phyloP scores from a whole-genome alignment of 768 basidiomycete species.

The Suillus tomentosus region DNA sequence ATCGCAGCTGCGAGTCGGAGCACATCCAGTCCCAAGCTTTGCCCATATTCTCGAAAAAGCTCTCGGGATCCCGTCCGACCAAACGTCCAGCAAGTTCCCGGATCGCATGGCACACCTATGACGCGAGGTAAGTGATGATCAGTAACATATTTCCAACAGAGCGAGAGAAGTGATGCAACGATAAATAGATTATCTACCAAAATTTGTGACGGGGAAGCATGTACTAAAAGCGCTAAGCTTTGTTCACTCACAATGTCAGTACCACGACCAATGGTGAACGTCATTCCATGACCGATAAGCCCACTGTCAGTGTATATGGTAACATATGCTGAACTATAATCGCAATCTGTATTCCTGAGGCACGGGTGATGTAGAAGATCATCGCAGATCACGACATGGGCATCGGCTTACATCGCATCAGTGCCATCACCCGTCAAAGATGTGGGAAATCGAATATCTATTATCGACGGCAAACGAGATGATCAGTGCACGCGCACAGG shows the following conservation, averaged over 20 bases:
- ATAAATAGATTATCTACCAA: not conserved
- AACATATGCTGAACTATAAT: conserved; percentile 94
- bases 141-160: not conserved
- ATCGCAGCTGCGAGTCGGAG: conserved; percentile 88
- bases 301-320: conserved; percentile 69
- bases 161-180: not conserved
- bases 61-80: conserved; percentile 78
- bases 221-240: not conserved
- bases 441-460: conserved; percentile 92
- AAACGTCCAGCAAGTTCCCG: conserved; percentile 78
- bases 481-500: not conserved
- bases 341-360: conserved; percentile 88
- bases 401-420: conserved; percentile 77
- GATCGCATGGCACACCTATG: conserved; percentile 80
- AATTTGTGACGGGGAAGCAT: not conserved
- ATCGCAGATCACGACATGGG: not conserved
- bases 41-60: conserved; percentile 89
- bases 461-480: conserved; percentile 2
- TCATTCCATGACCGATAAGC: conserved; percentile 90
- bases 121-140: not conserved
- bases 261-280: conserved; percentile 92
- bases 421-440: conserved; percentile 90
- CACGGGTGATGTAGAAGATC: not conserved
- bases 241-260: conserved; percentile 76
- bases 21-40: conserved; percentile 86